Evolutionary conservation across 1,139 yeast genomes (phyloP).

Genomic region (Taphrina populina): DNA sequence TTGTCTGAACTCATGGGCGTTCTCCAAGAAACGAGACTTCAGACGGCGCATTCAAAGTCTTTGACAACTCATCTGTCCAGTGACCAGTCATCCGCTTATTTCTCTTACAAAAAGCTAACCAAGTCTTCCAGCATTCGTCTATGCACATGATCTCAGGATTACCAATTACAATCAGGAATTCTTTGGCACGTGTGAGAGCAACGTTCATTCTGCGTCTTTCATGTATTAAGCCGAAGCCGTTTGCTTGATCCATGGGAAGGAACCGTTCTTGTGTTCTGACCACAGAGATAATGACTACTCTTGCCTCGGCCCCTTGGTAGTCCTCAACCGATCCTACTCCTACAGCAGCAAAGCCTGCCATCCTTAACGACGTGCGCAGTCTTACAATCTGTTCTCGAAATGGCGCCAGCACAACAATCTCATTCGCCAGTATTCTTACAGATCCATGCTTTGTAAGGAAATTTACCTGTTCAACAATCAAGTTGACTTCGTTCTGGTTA

Average conservation of each 20-base stretch:
- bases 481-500: constrained; percentile 34
- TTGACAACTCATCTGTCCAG: too few relatives aligned
- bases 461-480: constrained; percentile 21
- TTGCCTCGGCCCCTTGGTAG: constrained; percentile 39
- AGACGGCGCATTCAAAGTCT: too few relatives aligned
- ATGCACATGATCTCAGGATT: constrained; percentile 11
- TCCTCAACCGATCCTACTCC: constrained; percentile 39
- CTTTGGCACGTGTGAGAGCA: constrained; percentile 84
- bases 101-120: constrained; percentile 17
- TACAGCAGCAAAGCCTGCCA: constrained; percentile 35
- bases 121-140: constrained; percentile 15
- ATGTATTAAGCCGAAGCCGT: constrained; percentile 37
- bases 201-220: constrained; percentile 57
- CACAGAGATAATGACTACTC: constrained; percentile 38
- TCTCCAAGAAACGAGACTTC: too few relatives aligned
- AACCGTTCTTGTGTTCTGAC: constrained; percentile 38
- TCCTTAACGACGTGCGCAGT: constrained; percentile 35
- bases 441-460: constrained; percentile 7
- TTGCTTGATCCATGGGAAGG: constrained; percentile 33
- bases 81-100: not conserved
- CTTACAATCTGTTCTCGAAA: constrained; percentile 38
- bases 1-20: not conserved
- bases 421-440: constrained; percentile 33
- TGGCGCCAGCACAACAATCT: constrained; percentile 39
- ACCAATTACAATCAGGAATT: constrained; percentile 80